A percentile compares a stretch with the other conserved stretches of the same genome.
Evolutionary conservation across 495 filamentous ascomycete species (phyloP).

Genomic region (Neurospora sp.): DNA sequence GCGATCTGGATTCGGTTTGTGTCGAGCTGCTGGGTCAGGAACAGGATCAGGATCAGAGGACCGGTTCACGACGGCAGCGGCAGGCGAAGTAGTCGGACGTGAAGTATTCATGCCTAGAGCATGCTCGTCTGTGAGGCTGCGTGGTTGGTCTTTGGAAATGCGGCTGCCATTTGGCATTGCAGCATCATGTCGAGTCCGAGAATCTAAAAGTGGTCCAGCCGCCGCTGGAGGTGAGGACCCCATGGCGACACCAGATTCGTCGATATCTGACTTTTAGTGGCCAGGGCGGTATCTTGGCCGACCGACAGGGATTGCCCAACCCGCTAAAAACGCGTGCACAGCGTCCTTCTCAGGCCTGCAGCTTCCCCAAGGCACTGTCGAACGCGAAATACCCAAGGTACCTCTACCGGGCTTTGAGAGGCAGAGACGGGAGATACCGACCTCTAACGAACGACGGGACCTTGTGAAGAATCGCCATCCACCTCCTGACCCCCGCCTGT

Average conservation of each 20-base stretch:
- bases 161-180: slow-evolving; percentile 26
- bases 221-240: slow-evolving; percentile 13
- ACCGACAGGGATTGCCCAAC: slow-evolving; percentile 21
- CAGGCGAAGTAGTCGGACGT: slow-evolving; percentile 23
- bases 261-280: slow-evolving; percentile 29
- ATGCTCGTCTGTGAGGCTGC: slow-evolving; percentile 18
- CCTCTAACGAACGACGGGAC: background rate
- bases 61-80: slow-evolving; percentile 21
- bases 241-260: slow-evolving; percentile 22
- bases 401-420: background rate
- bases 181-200: slow-evolving; percentile 19
- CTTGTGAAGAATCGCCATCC: background rate
- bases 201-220: slow-evolving; percentile 2
- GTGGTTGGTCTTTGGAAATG: slow-evolving; percentile 15
- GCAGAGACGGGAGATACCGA: background rate
- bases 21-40: background rate
- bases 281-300: slow-evolving; percentile 24
- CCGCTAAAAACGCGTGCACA: background rate
- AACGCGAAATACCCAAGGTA: background rate
- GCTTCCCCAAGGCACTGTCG: background rate
- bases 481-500: background rate
- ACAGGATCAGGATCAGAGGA: slow-evolving; percentile 8
- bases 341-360: background rate
- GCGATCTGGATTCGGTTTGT: background rate
- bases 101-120: slow-evolving; percentile 30